A percentile compares a stretch with the other conserved stretches of the same genome.
Evolutionary conservation across 257 asterid genomes (phyloP).

Genomic region (Cruciata laevipes): DNA sequence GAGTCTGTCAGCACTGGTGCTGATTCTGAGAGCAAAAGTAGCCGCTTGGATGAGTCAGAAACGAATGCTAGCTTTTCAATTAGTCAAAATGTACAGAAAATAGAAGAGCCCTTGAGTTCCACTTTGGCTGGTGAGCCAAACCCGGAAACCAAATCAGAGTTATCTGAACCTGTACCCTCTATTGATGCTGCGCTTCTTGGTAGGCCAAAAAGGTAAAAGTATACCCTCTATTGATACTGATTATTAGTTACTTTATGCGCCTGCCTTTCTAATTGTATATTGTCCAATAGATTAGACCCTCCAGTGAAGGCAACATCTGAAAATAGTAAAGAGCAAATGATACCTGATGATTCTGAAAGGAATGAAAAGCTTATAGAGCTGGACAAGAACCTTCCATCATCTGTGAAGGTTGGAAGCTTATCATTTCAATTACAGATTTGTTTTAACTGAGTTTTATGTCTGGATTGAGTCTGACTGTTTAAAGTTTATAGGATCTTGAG

Average conservation of each 20-base stretch:
- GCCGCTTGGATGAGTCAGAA: slow-evolving; percentile 22
- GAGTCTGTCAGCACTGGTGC: slow-evolving; percentile 30
- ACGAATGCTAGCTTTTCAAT: slow-evolving; percentile 18
- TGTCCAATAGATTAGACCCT: slow-evolving; percentile 54
- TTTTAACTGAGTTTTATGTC: slow-evolving; percentile 1
- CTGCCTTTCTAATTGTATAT: slow-evolving; percentile 18
- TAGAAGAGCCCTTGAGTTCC: slow-evolving; percentile 30
- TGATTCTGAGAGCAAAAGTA: slow-evolving; percentile 22
- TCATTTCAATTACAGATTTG: neutral
- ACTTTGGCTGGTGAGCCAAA: slow-evolving; percentile 31
- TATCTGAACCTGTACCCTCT: slow-evolving; percentile 24
- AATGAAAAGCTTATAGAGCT: slow-evolving; percentile 37
- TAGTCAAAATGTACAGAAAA: slow-evolving; percentile 30
- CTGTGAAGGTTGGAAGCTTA: slow-evolving; percentile 44
- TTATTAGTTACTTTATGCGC: slow-evolving; percentile 8
- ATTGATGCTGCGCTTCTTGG: slow-evolving; percentile 47
- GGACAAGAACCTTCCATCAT: slow-evolving; percentile 45
- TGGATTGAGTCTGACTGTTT: slow-evolving; percentile 25
- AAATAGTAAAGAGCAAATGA: slow-evolving; percentile 27
- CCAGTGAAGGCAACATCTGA: slow-evolving; percentile 35
- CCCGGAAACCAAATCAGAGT: slow-evolving; percentile 21
- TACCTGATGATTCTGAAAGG: slow-evolving; percentile 28
- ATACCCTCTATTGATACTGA: neutral
- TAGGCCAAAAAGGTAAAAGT: slow-evolving; percentile 61
- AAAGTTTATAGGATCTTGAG: slow-evolving; percentile 52